Base-by-base conservation (phyloP, 352 stramenopile genomes). In the Phytophthora pini region DNA sequence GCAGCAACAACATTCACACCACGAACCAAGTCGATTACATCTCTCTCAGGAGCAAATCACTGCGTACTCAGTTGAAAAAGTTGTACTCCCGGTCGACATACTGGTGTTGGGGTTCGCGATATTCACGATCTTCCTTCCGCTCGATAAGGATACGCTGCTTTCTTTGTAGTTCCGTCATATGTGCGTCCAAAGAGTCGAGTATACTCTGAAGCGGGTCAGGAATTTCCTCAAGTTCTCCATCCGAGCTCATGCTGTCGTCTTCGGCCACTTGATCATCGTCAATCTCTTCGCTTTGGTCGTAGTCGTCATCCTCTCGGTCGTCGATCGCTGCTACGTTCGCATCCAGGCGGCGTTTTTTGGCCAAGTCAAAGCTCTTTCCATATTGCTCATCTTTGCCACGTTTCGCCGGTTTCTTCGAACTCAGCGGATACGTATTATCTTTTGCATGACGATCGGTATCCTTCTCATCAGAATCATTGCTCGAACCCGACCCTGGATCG, bases 71-170 rank as follows among this genome's bases (percentile, higher is more conserved):
- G 12, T 47, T 56, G 38, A 50, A 57, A 22, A 57, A 17, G 12
- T 29, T 34, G 43, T 68, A 74, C 39, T 56, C 47, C 24, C 22
- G 46, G 26, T 49, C 26, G n/a, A n/a, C 27, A 56, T 68, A 56
- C 22, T 55, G 54, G 45, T 20, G 43, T 43, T 74, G 55, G 31
- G 31, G 31, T 12, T 36, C 31, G 15, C 51, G 57, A 63, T 67
- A 75, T 29, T 87, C 68, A 7, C 77, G 82, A 43, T 87, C 77
- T 59, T 84, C 79, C 50, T 88, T 80, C 20, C 70, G 68, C 58
- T 89, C 72, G 41, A 88, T 77, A 11, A 86, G 68, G 11, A 74
- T 48, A 22, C 70, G 70, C 11, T 79, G 78, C 36, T 78, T 73
- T 12, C 68, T 53, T 57, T 89, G 68, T 11, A 93, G 71, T 17